Evolutionary conservation across 2,329 filamentous ascomycete genomes (phyloP).

Genomic region (Colletotrichum sp.): DNA sequence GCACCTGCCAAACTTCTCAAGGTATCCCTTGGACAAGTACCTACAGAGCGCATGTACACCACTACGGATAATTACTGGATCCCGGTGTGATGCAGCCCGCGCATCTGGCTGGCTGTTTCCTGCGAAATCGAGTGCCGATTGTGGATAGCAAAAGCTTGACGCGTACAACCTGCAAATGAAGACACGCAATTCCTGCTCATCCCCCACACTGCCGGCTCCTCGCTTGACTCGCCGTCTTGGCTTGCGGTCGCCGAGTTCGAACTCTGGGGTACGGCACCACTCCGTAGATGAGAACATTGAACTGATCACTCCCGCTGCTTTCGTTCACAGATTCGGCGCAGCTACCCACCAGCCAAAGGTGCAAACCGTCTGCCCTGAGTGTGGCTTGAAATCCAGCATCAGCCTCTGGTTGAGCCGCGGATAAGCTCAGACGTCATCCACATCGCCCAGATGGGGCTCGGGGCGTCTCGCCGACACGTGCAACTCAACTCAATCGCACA

Average conservation of each 20-base stretch:
- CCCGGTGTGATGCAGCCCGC: not conserved
- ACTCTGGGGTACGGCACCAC: not conserved
- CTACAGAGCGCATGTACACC: not conserved
- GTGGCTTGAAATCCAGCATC: not conserved
- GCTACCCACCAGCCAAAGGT: not conserved
- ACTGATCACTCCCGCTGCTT: not conserved
- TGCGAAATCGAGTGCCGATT: not conserved
- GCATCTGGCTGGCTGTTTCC: not conserved
- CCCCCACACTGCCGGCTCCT: not conserved
- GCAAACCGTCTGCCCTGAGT: not conserved
- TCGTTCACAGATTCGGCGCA: not conserved
- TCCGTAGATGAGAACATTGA: not conserved
- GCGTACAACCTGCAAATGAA: not conserved
- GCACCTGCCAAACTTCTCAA: not conserved
- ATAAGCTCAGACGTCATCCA: not conserved
- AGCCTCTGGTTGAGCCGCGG: not conserved
- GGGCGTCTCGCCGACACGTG: not conserved
- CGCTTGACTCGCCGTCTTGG: not conserved
- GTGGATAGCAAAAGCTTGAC: slow-evolving; percentile 7
- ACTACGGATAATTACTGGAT: not conserved
- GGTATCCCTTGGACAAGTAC: not conserved
- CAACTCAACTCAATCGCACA: not conserved
- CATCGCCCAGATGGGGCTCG: not conserved
- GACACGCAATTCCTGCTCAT: not conserved
- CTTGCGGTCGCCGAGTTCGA: not conserved